These are phyloP conservation scores for Wickerhamomyces subpelliculosus DNA, from an alignment of 805 yeast species.

Conservation along the genomic window DNA sequence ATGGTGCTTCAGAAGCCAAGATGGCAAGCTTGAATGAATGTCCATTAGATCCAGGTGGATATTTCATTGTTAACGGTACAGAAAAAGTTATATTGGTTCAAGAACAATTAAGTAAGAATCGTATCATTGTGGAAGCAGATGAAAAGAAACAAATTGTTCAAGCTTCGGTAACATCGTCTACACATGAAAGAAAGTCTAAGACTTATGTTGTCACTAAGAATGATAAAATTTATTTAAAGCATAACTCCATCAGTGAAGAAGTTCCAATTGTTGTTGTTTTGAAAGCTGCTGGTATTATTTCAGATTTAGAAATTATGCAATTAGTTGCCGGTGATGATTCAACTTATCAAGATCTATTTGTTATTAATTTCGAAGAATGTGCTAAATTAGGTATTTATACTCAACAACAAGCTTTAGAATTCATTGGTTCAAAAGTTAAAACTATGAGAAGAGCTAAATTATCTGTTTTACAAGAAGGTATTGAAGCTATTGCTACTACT, in stretches of 20 bases:
- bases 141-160: slow-evolving; percentile 91
- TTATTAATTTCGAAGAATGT: slow-evolving; percentile 90
- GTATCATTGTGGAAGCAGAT: slow-evolving; percentile 97
- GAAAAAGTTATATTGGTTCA: slow-evolving; percentile 95
- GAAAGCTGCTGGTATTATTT: slow-evolving; percentile 90
- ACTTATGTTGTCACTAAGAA: slow-evolving; percentile 93
- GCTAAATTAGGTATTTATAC: slow-evolving; percentile 79
- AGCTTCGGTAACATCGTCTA: slow-evolving; percentile 95
- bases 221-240: slow-evolving; percentile 83
- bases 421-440: slow-evolving; percentile 84
- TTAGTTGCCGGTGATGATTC: slow-evolving; percentile 89
- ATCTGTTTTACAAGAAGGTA: slow-evolving; percentile 83
- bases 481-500: slow-evolving; percentile 94
- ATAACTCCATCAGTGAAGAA: slow-evolving; percentile 92
- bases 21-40: slow-evolving; percentile 93
- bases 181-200: slow-evolving; percentile 96
- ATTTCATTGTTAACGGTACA: slow-evolving; percentile 95
- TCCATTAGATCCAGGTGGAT: slow-evolving; percentile 98
- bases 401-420: slow-evolving; percentile 90
- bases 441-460: slow-evolving; percentile 89
- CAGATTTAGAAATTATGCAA: slow-evolving; percentile 91
- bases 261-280: slow-evolving; percentile 88
- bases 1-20: slow-evolving; percentile 66
- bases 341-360: slow-evolving; percentile 85
- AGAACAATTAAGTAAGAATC: slow-evolving; percentile 92